phyloP scores from a whole-genome alignment of 2,329 filamentous ascomycete species.

The Pezicula rhizophila region DNA sequence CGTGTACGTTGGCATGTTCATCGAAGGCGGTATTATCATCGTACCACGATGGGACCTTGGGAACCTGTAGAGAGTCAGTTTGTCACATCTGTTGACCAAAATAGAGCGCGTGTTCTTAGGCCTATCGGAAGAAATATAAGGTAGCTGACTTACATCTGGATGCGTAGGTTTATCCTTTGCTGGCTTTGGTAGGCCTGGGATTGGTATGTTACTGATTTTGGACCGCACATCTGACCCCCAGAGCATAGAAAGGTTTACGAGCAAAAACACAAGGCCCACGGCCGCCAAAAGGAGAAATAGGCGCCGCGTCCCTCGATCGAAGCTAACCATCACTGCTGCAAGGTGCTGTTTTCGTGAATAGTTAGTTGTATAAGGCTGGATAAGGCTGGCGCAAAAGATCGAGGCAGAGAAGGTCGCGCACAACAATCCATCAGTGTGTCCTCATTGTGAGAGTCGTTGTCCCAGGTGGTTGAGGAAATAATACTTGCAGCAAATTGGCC shows the following conservation, averaged over 20 bases:
- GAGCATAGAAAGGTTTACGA: slow-evolving; percentile 22
- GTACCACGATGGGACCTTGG: slow-evolving; percentile 19
- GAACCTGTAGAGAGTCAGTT: slow-evolving; percentile 13
- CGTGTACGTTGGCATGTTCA: slow-evolving; percentile 17
- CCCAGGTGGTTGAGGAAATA: too few relatives aligned
- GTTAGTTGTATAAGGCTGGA: not conserved
- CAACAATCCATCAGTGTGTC: not conserved
- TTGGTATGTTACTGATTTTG: slow-evolving; percentile 18
- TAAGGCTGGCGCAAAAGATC: not conserved
- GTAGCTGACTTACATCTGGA: slow-evolving; percentile 13
- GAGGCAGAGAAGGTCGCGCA: not conserved
- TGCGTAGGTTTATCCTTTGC: slow-evolving; percentile 8
- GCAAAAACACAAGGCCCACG: slow-evolving; percentile 16
- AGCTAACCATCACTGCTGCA: slow-evolving; percentile 13
- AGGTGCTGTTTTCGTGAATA: not conserved
- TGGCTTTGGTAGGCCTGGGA: slow-evolving; percentile 13
- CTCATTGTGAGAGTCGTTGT: too few relatives aligned
- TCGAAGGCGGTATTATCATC: slow-evolving; percentile 19
- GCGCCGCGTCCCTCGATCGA: slow-evolving; percentile 19
- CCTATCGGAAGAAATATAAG: too few relatives aligned
- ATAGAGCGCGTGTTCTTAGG: too few relatives aligned
- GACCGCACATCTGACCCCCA: slow-evolving; percentile 19
- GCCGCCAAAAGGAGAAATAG: slow-evolving; percentile 18
- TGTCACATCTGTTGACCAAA: not conserved
- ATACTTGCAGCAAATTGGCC: too few relatives aligned